phyloP scores from a whole-genome alignment of 148 eudicot species.

The Silene uniflora region DNA sequence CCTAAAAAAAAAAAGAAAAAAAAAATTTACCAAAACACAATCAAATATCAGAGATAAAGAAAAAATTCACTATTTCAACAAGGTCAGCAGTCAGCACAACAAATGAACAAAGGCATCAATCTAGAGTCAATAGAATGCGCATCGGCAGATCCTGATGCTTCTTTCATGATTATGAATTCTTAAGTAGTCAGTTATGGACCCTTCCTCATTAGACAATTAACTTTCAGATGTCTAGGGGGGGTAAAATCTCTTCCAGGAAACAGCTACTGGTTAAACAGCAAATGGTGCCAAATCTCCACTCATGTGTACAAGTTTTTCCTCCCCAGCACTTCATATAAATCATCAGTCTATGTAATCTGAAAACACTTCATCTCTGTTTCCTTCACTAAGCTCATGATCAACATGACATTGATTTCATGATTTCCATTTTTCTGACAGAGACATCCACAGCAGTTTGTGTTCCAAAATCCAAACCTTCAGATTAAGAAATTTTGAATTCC shows the following conservation, averaged over 20 bases:
- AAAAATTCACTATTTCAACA: not conserved
- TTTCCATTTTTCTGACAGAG: no score
- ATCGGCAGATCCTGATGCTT: not conserved
- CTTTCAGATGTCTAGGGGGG: not conserved
- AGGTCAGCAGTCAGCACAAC: not conserved
- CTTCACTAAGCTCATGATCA: no score
- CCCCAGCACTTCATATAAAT: not conserved
- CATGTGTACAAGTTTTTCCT: not conserved
- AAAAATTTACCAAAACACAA: not conserved
- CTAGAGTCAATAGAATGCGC: not conserved
- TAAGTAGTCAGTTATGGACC: not conserved
- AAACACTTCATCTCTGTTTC: not conserved
- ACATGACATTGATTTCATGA: no score
- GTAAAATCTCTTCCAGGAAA: not conserved
- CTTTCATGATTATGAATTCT: not conserved
- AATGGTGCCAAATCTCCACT: no score
- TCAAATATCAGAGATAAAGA: not conserved
- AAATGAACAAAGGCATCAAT: not conserved
- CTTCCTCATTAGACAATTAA: no score
- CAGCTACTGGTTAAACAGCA: not conserved
- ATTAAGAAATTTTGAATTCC: no score
- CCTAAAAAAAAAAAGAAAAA: no score
- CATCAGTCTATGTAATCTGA: not conserved
- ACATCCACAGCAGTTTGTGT: no score
- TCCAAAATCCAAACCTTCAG: no score